phyloP scores from a whole-genome alignment of 805 yeast species.

The Hemisphaericaspora nanyangensis region DNA sequence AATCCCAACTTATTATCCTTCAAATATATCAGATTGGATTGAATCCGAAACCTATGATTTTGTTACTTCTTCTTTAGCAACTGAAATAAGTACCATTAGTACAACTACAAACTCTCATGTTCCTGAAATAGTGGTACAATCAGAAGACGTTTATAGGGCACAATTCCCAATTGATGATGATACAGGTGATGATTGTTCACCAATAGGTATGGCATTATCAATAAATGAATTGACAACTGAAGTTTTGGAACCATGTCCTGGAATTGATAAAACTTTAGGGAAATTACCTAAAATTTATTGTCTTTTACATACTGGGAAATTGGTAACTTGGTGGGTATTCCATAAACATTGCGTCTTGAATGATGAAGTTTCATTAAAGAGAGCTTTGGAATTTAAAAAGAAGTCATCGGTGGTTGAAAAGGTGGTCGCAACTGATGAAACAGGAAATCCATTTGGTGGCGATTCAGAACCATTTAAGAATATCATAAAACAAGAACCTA shows the following conservation, averaged over 20 bases:
- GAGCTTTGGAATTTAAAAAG: conserved; percentile 4
- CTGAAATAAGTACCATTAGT: conserved; percentile 40
- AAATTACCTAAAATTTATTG: conserved; percentile 61
- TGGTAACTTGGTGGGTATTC: conserved; percentile 64
- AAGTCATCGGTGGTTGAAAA: not conserved
- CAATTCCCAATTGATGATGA: conserved; percentile 66
- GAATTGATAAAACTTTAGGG: conserved; percentile 54
- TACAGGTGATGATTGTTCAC: conserved; percentile 63
- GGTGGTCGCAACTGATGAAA: not conserved
- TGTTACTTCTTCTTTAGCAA: conserved; percentile 58
- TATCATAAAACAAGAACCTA: not conserved
- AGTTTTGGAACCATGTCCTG: conserved; percentile 52
- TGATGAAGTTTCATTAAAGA: conserved; percentile 20
- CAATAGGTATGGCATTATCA: conserved; percentile 70
- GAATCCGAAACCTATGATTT: conserved; percentile 27
- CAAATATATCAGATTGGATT: conserved; percentile 40
- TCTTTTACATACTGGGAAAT: conserved; percentile 58
- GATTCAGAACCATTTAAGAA: conserved; percentile 1
- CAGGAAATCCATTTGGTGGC: not conserved
- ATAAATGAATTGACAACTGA: conserved; percentile 35
- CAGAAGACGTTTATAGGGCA: conserved; percentile 71
- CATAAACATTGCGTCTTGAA: conserved; percentile 49
- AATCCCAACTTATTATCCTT: conserved; percentile 42
- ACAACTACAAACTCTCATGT: conserved; percentile 2
- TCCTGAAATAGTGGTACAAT: conserved; percentile 34